Conservation (phyloP, 1,284 basidiomycete genomes). For the Filobasidium uniguttulatum region DNA sequence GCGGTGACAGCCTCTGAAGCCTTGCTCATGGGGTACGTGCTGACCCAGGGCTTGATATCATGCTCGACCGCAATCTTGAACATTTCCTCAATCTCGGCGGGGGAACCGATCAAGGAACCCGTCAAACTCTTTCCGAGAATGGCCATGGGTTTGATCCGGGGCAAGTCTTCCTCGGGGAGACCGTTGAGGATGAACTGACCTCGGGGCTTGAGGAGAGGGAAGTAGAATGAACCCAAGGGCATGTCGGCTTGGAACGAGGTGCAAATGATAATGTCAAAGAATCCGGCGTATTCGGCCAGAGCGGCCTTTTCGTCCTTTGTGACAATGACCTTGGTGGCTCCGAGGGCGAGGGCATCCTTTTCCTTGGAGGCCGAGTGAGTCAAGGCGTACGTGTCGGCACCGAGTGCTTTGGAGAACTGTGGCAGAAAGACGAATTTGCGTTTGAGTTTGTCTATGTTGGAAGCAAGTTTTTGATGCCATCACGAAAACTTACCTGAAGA, state of each 20-base stretch:
- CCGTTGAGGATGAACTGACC: conserved; percentile 25
- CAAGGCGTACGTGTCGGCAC: conserved; percentile 43
- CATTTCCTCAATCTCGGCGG: conserved; percentile 34
- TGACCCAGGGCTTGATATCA: conserved; percentile 22
- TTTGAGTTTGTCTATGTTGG: conserved; percentile 23
- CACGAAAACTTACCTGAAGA: neutral
- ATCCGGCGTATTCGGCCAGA: conserved; percentile 18
- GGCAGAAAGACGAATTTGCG: conserved; percentile 35
- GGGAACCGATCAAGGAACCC: conserved; percentile 33
- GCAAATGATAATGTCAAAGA: conserved; percentile 32
- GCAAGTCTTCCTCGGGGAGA: conserved; percentile 29
- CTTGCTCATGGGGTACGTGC: conserved; percentile 17
- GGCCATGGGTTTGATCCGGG: conserved; percentile 9
- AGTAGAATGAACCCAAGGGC: conserved; percentile 24
- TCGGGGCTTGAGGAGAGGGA: conserved; percentile 17
- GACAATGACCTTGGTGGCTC: conserved; percentile 29
- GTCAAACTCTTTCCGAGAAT: conserved; percentile 20
- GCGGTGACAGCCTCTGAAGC: conserved; percentile 32
- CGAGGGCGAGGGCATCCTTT: conserved; percentile 35
- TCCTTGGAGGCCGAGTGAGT: conserved; percentile 34
- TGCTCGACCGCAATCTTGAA: conserved; percentile 27
- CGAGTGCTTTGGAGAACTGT: conserved; percentile 43
- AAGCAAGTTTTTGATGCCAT: neutral
- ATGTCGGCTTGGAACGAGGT: conserved; percentile 31
- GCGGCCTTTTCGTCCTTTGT: conserved; percentile 17